Percentiles rank a stretch among this genome's conserved stretches.
Conservation (phyloP, 257 asterid genomes). For the Solanum medicagineum region DNA sequence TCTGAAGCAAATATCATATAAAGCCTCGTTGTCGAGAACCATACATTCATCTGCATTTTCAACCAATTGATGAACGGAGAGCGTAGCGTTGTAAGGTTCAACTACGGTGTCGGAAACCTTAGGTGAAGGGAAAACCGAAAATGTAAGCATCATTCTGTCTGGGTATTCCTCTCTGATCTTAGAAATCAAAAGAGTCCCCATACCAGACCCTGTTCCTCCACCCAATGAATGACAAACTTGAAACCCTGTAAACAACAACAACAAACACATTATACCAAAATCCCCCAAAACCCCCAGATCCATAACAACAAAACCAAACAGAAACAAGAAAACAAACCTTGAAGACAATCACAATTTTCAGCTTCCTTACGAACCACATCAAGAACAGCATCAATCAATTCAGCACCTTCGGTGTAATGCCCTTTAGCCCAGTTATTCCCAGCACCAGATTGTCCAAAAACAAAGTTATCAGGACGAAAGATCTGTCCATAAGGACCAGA, state of each 20-base stretch:
- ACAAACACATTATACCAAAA: not conserved
- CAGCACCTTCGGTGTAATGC: not conserved
- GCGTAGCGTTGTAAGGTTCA: not conserved
- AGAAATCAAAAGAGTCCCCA: not conserved
- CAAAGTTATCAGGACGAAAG: not conserved
- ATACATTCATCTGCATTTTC: not conserved
- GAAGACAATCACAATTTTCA: not conserved
- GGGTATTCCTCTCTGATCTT: not conserved
- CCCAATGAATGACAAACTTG: not conserved
- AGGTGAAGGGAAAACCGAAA: not conserved
- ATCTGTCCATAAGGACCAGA: not conserved
- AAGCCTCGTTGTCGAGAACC: not conserved
- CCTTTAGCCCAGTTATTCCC: slow-evolving; percentile 1
- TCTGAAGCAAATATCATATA: not conserved
- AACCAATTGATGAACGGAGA: not conserved
- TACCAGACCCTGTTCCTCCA: slow-evolving; percentile 1
- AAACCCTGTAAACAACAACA: not conserved
- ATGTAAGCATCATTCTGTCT: not conserved
- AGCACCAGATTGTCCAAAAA: not conserved
- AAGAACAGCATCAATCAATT: not conserved
- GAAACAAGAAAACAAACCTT: not conserved
- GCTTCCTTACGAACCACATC: not conserved
- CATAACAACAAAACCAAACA: too few relatives aligned
- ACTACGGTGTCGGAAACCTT: not conserved
- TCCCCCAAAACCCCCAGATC: not conserved